Percentiles rank a stretch among this genome's conserved stretches.
Evolutionary conservation across 768 basidiomycete species (phyloP).

Genomic region (Pleurotus pulmonarius): DNA sequence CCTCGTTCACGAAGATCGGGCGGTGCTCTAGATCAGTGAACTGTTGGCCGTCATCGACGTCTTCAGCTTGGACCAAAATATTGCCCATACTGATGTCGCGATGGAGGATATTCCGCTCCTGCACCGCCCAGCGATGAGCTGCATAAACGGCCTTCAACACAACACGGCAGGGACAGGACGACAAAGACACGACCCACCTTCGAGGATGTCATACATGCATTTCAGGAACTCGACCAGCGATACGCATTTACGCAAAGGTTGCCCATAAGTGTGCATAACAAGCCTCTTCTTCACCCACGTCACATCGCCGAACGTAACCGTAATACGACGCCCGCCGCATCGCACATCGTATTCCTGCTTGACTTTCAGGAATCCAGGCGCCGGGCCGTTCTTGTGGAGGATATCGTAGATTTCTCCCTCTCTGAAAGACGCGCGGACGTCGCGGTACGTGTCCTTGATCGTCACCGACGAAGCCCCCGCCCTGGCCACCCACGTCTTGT

Average conservation of each 20-base stretch:
- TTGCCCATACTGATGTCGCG: conserved; percentile 1
- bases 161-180: not conserved
- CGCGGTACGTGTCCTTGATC: conserved; percentile 3
- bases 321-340: not conserved
- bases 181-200: not conserved
- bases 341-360: too few relatives aligned
- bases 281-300: not conserved
- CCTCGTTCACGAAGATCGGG: conserved; percentile 3
- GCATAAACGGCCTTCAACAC: not conserved
- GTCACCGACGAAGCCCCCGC: not conserved
- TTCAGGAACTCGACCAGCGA: not conserved
- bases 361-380: not conserved
- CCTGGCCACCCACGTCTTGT: conserved; percentile 2
- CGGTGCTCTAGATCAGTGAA: not conserved
- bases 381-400: not conserved
- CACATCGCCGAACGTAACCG: not conserved
- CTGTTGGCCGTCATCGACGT: not conserved
- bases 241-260: not conserved
- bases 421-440: not conserved
- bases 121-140: conserved; percentile 2
- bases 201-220: conserved; percentile 4
- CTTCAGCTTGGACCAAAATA: not conserved
- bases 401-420: conserved; percentile 6
- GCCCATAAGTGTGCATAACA: not conserved
- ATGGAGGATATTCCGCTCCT: not conserved